phyloP scores from a whole-genome alignment of 495 filamentous ascomycete species.

The Penicillium dipodomyicola region DNA sequence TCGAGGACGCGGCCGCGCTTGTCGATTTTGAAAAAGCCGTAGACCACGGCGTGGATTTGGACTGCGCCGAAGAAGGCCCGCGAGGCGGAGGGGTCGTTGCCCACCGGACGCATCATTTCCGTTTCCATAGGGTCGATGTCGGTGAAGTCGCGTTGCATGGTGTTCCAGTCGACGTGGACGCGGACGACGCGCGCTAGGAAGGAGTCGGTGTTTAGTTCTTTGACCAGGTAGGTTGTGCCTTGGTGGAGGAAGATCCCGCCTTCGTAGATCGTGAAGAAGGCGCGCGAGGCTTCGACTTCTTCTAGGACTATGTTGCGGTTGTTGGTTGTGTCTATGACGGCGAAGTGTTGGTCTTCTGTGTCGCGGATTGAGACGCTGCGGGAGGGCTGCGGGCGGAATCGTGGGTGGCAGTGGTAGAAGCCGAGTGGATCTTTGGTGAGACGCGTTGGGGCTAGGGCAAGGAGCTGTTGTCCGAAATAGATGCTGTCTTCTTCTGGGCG shows the following conservation, averaged over 20 bases:
- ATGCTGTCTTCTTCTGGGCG: conserved; percentile 65
- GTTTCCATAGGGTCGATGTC: conserved; percentile 93
- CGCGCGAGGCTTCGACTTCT: conserved; percentile 91
- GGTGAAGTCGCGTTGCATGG: conserved; percentile 88
- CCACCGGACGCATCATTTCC: conserved; percentile 72
- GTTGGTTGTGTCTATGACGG: conserved; percentile 85
- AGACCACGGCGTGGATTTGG: conserved; percentile 78
- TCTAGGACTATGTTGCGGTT: conserved; percentile 82
- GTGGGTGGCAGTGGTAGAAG: conserved; percentile 85
- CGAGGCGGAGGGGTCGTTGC: conserved; percentile 35
- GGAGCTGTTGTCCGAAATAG: conserved; percentile 79
- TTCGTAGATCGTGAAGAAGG: conserved; percentile 95
- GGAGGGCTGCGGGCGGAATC: conserved; percentile 83
- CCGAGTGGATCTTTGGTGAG: conserved; percentile 70
- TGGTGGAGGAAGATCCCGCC: conserved; percentile 97
- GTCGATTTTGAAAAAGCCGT: conserved; percentile 95
- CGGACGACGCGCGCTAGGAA: conserved; percentile 70
- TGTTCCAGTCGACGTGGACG: conserved; percentile 95
- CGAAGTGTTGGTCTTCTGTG: conserved; percentile 88
- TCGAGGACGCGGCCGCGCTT: conserved; percentile 80
- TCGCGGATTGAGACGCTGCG: conserved; percentile 86
- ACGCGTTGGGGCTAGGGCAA: conserved; percentile 69
- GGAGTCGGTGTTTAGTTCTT: conserved; percentile 77
- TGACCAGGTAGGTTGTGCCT: conserved; percentile 85
- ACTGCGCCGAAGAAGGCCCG: conserved; percentile 83